Percentiles rank a stretch among this genome's conserved stretches.
phyloP scores from a whole-genome alignment of 805 yeast species.

The Lipomyces anomalus region DNA sequence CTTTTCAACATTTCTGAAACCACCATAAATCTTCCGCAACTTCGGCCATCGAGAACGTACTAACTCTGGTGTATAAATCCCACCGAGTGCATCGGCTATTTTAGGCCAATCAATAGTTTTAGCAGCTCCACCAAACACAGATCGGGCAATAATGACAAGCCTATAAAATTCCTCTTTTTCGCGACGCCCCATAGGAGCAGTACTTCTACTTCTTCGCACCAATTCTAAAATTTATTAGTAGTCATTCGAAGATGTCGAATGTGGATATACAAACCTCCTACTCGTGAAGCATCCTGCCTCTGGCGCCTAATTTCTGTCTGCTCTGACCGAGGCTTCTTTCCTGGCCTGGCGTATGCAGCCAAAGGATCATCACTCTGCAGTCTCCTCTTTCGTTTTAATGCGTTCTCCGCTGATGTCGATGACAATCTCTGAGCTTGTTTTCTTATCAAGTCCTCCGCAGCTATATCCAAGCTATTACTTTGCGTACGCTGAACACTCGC shows the following conservation, averaged over 20 bases:
- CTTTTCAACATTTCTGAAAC: conserved; percentile 51
- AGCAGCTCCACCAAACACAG: conserved; percentile 42
- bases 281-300: no score
- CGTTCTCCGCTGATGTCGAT: no score
- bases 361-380: background rate
- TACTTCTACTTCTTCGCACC: conserved; percentile 3
- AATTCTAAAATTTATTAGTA: background rate
- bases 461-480: no score
- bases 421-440: no score
- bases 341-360: background rate
- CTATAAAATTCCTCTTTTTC: conserved; percentile 56
- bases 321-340: background rate
- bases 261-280: background rate
- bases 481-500: background rate
- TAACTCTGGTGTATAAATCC: conserved; percentile 38
- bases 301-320: background rate
- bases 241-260: background rate
- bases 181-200: conserved; percentile 33
- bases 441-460: no score
- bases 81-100: conserved; percentile 48
- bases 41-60: conserved; percentile 66
- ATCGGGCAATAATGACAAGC: conserved; percentile 61
- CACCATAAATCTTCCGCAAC: conserved; percentile 55
- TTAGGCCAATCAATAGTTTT: conserved; percentile 60
- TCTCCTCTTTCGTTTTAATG: background rate